These are phyloP conservation scores for Farysia itapuensis DNA, from an alignment of 1,284 basidiomycete genomes.

Conservation along the genomic window DNA sequence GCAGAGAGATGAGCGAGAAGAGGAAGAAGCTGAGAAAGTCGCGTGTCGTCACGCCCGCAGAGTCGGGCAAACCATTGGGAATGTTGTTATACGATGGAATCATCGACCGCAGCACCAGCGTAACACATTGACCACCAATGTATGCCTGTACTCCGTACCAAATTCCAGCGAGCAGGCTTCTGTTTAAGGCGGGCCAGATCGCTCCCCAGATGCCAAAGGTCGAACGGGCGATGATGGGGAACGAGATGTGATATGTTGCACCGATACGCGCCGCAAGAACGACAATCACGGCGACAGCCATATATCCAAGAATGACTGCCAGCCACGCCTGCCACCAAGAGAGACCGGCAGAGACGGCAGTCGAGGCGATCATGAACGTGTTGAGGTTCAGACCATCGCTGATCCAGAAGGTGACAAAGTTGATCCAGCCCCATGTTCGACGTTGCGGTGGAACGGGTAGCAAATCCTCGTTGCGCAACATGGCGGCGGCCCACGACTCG, in stretches of 20 bases:
- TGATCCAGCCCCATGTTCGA: conserved; percentile 39
- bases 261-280: conserved; percentile 78
- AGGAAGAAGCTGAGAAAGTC: conserved; percentile 81
- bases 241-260: conserved; percentile 66
- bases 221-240: conserved; percentile 74
- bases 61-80: conserved; percentile 70
- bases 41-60: conserved; percentile 70
- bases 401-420: conserved; percentile 53
- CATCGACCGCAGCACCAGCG: conserved; percentile 71
- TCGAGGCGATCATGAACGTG: conserved; percentile 40
- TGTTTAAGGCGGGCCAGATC: conserved; percentile 75
- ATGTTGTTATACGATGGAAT: conserved; percentile 68
- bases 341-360: conserved; percentile 34
- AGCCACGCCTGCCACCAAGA: conserved; percentile 49
- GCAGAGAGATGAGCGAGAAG: conserved; percentile 79
- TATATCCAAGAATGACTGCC: conserved; percentile 67
- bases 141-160: conserved; percentile 53
- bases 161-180: conserved; percentile 61
- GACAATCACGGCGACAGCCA: conserved; percentile 72
- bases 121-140: conserved; percentile 73
- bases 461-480: conserved; percentile 46
- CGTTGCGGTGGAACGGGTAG: conserved; percentile 40
- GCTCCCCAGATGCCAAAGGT: conserved; percentile 78
- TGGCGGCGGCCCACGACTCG: conserved; percentile 17
- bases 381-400: conserved; percentile 51